Evolutionary conservation across 2,329 filamentous ascomycete genomes (phyloP), one percentile per base, ranked within the genome.

Genomic region (Cordyceps fumosorosea): DNA sequence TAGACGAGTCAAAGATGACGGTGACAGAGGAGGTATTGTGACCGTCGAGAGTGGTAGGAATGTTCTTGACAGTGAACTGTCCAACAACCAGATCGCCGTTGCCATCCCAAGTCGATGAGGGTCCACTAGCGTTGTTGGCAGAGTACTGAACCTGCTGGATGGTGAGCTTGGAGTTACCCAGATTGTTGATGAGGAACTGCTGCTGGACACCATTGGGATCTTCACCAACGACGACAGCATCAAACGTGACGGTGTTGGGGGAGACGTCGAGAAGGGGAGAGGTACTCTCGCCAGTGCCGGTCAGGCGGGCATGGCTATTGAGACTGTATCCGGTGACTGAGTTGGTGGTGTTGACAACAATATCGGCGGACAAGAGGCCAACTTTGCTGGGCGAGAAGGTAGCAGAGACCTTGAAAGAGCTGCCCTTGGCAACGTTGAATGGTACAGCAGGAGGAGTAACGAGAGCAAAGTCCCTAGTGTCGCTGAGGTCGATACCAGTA

Each of bases 321-420:
- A 72, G 73, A 29, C 81, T 78, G 65, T 79, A 85, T 2, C 80
- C 79, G 0, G 70, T 70, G 2, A 70, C 74, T 0, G 66, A 67
- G 58, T 82, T 84, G 0, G 77, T 80, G 0, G 81, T 82, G 37
- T 76, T 74, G 42, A 85, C 68, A 1, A 79, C 66, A 8, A 84
- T 70, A 57, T 80, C 78, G 10, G 75, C 78, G 0, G 81, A 79
- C 7, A 81, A 65, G 0, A 80, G 70, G 0, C 84, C 83, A 16
- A 85, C 77, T 2, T 68, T 65, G 18, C 68, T 70, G 0, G 82
- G 81, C 20, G 70, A 71, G 65, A 84, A 85, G 0, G 68, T 67
- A 1, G 77, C 77, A 7, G 73, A 69, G 62, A 84, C 74, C 0
- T 67, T 74, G 63, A 85, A 79, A 0, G 70, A 72, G 0, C 70